Conservation (phyloP, 2,329 filamentous ascomycete species). For the Calonectria hawksworthii region DNA sequence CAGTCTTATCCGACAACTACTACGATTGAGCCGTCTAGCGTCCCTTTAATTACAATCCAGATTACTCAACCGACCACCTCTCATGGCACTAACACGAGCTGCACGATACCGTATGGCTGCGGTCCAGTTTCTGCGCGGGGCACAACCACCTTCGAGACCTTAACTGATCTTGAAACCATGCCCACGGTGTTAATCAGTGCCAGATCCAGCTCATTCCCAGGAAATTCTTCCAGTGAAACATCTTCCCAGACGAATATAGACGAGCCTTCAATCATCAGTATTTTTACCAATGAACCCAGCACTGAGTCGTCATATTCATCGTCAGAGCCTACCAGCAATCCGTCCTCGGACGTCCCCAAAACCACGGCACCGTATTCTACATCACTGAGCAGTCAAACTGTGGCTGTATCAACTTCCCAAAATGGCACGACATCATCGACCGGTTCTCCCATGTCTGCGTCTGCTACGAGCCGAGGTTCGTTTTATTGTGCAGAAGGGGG, state of each 20-base stretch:
- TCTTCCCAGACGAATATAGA: not conserved
- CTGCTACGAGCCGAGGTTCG: not conserved
- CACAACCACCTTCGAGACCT: slow-evolving; percentile 5
- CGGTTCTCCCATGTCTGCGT: not conserved
- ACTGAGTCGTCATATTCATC: not conserved
- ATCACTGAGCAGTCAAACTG: not conserved
- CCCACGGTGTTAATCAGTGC: slow-evolving; percentile 33
- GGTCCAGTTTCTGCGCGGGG: slow-evolving; percentile 18
- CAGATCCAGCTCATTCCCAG: slow-evolving; percentile 33
- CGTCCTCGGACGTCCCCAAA: not conserved
- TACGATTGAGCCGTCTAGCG: not conserved
- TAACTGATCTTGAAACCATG: slow-evolving; percentile 40
- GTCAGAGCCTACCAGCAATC: not conserved
- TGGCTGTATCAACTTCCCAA: not conserved
- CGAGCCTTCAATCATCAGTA: not conserved
- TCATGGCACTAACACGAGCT: slow-evolving; percentile 9
- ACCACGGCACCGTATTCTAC: not conserved
- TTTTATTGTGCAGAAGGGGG: not conserved
- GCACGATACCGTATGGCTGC: slow-evolving; percentile 32
- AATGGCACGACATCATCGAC: slow-evolving; percentile 14
- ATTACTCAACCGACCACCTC: slow-evolving; percentile 11
- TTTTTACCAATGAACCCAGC: not conserved
- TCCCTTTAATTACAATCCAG: not conserved
- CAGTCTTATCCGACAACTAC: not conserved
- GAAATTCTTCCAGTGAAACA: slow-evolving; percentile 20